A percentile compares a stretch with the other conserved stretches of the same genome.
These are phyloP conservation scores for Bassia scoparia DNA, from an alignment of 148 eudicot genomes.

Conservation along the genomic window DNA sequence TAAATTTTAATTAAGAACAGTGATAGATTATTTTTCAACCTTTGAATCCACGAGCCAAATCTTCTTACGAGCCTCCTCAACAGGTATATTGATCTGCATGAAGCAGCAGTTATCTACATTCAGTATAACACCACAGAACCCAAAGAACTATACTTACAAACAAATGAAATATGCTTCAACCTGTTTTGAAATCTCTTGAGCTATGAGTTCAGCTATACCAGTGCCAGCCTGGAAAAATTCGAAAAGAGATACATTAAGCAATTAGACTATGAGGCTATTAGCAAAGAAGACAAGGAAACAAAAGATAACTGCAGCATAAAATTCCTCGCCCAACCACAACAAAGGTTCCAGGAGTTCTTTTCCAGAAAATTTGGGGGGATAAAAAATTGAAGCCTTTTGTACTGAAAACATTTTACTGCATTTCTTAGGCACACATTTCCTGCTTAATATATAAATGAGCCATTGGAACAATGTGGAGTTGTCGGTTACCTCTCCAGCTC, in stretches of 20 bases:
- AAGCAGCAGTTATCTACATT: conserved; percentile 11
- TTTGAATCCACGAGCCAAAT: conserved; percentile 95
- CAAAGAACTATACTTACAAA: not conserved
- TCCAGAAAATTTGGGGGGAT: not conserved
- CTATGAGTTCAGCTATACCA: conserved; percentile 96
- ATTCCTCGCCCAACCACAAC: not conserved
- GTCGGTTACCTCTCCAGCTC: conserved; percentile 86
- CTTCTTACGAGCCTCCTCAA: conserved; percentile 89
- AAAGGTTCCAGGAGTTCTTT: not conserved
- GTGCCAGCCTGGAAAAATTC: conserved; percentile 73
- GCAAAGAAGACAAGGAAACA: not conserved
- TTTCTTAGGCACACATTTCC: not conserved
- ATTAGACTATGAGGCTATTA: not conserved
- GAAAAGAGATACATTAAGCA: not conserved
- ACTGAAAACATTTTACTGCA: not conserved
- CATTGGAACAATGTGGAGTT: not conserved
- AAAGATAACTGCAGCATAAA: no score
- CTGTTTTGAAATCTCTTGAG: conserved; percentile 97
- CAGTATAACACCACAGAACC: not conserved
- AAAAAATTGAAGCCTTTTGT: not conserved
- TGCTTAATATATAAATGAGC: not conserved
- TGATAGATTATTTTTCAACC: conserved; percentile 35
- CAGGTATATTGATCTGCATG: conserved; percentile 67
- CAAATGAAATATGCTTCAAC: conserved; percentile 31
- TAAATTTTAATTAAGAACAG: not conserved